Evolutionary conservation across 768 basidiomycete genomes (phyloP).

Genomic region (Suillus lakei): DNA sequence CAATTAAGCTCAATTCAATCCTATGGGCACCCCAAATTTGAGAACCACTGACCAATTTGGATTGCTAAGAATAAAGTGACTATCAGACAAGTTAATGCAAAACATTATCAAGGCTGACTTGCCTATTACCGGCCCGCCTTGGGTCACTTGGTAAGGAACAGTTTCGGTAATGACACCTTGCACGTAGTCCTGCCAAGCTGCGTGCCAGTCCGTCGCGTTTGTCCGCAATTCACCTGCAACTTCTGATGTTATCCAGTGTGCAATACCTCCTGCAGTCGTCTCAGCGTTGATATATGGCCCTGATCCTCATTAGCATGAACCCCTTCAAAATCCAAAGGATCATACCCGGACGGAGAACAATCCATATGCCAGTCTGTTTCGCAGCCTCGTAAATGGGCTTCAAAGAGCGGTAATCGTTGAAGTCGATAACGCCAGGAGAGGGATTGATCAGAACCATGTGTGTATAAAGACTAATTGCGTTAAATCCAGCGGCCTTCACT

Average conservation of each 20-base stretch:
- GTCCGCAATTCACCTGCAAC: constrained; percentile 73
- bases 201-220: constrained; percentile 41
- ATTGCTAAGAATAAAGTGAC: constrained; percentile 42
- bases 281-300: constrained; percentile 77
- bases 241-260: constrained; percentile 72
- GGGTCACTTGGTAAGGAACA: constrained; percentile 66
- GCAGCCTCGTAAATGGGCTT: constrained; percentile 78
- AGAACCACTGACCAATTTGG: constrained; percentile 51
- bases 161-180: constrained; percentile 65
- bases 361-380: constrained; percentile 73
- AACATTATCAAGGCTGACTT: constrained; percentile 21
- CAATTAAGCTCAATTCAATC: background rate
- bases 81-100: constrained; percentile 8
- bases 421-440: constrained; percentile 54
- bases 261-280: constrained; percentile 76
- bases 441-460: constrained; percentile 76
- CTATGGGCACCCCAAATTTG: background rate
- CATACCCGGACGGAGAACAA: constrained; percentile 78
- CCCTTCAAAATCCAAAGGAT: constrained; percentile 14
- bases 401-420: constrained; percentile 53
- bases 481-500: constrained; percentile 72
- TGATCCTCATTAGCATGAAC: constrained; percentile 44
- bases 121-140: constrained; percentile 80
- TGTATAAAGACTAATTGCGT: constrained; percentile 76
- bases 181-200: constrained; percentile 76